Evolutionary conservation across 257 asterid species (phyloP), one percentile per base, ranked within the genome.

Genomic region (Solanum verrucosum): DNA sequence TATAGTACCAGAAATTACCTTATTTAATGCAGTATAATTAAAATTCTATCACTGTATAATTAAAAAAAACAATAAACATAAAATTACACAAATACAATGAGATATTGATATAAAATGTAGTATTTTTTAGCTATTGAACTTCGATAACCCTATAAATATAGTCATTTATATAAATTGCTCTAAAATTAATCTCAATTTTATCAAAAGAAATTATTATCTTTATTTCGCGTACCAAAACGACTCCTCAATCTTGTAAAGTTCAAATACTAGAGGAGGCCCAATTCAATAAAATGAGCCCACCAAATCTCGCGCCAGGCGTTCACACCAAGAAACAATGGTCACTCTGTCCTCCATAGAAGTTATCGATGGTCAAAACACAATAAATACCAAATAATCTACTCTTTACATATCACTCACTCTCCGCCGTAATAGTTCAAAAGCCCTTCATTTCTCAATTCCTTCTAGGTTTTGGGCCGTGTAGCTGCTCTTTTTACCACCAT

Each of bases 241-340:
- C 1, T 23, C 29, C 14, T 23, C 3, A 9, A 25, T 67, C 9
- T 13, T 12, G 42, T 34, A 9, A 34, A 73, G 16, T 35, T 14
- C 46, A 73, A 9, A 73, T 37, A 18, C 12, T 1, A 5, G 34
- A 75, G 34, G 34, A 23, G 16, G 83, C 59, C 59, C 23, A 38
- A 38, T 12, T 37, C 25, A 75, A 75, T 37, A 37, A 37, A 75
- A 37, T 11, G 3, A n/a, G 82, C 49, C 49, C 49, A 74, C 18
- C 68, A 42, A n/a, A 42, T 75, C 87, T 88, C 79, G 70, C 90
- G 89, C 79, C 72, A 70, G 74, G 34, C 20, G 77, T 87, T 68
- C 78, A 84, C 78, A 59, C 90, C 63, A 79, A 85, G 68, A 46
- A 35, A 23, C 25, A 71, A 31, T 7, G 15, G 70, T 37, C 78